Evolutionary conservation across 441 rosid genomes (phyloP).

Genomic region (Aleurites moluccanus): DNA sequence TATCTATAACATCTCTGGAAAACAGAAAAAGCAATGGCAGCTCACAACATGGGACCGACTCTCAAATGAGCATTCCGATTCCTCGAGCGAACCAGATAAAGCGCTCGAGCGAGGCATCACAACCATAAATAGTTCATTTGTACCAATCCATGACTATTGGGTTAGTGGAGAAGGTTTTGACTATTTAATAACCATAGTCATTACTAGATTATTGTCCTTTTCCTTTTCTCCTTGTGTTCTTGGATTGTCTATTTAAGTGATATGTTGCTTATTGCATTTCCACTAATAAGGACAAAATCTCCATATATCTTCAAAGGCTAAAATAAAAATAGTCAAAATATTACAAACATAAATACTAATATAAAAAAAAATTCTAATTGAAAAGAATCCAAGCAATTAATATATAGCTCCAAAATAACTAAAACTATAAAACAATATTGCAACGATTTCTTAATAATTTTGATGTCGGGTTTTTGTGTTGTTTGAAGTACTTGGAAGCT

Average conservation of each 20-base stretch:
- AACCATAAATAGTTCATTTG: slow-evolving; percentile 84
- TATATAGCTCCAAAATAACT: background rate
- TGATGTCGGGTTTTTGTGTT: too few species aligned
- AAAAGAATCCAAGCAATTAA: background rate
- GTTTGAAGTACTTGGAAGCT: too few species aligned
- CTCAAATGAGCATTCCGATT: too few species aligned
- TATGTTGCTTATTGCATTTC: slow-evolving; percentile 97
- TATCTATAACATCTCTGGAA: too few species aligned
- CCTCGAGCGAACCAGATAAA: too few species aligned
- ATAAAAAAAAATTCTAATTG: background rate
- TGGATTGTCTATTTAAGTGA: slow-evolving; percentile 65
- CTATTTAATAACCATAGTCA: slow-evolving; percentile 88
- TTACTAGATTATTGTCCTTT: slow-evolving; percentile 81
- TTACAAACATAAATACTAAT: background rate
- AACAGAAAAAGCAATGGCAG: too few species aligned
- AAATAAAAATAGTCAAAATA: slow-evolving; percentile 13
- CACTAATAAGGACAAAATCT: slow-evolving; percentile 92
- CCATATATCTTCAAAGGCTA: slow-evolving; percentile 68
- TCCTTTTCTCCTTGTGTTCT: slow-evolving; percentile 92
- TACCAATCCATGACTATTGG: slow-evolving; percentile 89
- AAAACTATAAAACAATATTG: background rate
- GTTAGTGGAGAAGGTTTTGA: slow-evolving; percentile 69
- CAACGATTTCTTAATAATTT: background rate
- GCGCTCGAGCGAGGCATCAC: too few species aligned
- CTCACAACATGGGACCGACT: too few species aligned